These are phyloP conservation scores for Bromus sterilis DNA, from an alignment of 176 grass and related monocot genomes.

Conservation along the genomic window DNA sequence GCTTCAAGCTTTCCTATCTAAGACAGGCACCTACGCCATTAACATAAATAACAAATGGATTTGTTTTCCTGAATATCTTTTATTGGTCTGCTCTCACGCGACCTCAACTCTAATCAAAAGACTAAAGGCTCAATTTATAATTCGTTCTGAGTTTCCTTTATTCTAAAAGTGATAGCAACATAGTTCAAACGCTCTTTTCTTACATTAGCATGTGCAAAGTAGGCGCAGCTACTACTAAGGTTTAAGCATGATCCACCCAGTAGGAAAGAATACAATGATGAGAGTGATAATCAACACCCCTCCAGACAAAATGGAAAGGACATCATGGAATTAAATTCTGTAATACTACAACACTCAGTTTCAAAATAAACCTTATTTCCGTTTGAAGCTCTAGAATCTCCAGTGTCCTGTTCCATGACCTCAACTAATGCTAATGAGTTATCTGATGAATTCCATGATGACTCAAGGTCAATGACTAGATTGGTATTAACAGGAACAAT, in stretches of 20 bases:
- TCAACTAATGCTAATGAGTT: constrained; percentile 19
- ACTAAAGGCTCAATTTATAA: background rate
- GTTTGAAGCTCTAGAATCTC: constrained; percentile 48
- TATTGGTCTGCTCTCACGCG: background rate
- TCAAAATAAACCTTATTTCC: constrained; percentile 19
- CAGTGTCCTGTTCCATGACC: constrained; percentile 60
- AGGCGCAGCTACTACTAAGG: background rate
- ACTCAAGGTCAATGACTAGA: constrained; percentile 55
- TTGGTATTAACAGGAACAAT: constrained; percentile 21
- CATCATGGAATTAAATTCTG: background rate
- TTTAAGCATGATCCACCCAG: background rate
- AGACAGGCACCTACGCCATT: background rate
- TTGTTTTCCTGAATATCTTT: background rate
- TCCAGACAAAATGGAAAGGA: background rate
- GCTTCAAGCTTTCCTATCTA: background rate
- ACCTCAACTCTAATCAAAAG: background rate
- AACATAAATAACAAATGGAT: background rate
- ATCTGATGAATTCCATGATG: constrained; percentile 49
- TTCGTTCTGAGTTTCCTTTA: background rate
- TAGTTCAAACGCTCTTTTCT: background rate
- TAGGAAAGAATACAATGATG: background rate
- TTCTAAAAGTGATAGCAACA: background rate
- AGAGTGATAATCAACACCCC: background rate
- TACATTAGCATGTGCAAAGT: background rate
- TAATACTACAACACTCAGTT: background rate